Evolutionary conservation across 768 basidiomycete genomes (phyloP).

Genomic region (Leucogyrophana mollusca): DNA sequence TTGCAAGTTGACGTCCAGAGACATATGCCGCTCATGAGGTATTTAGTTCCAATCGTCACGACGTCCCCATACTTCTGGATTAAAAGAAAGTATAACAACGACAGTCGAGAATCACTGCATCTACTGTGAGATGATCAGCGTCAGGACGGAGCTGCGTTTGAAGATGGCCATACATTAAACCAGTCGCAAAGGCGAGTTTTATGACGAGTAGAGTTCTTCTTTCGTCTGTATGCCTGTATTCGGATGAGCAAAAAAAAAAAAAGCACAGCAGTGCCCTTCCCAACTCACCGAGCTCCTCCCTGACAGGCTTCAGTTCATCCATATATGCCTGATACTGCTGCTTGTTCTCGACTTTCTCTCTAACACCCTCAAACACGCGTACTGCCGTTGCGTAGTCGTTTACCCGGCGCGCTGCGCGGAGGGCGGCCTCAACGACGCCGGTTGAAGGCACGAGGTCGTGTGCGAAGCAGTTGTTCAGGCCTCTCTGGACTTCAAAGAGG

Average conservation of each 20-base stretch:
- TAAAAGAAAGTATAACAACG: no score
- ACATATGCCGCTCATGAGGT: no score
- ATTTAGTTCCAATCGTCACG: no score
- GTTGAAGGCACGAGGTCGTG: slow-evolving; percentile 94
- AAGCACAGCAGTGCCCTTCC: neutral
- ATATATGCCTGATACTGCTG: slow-evolving; percentile 92
- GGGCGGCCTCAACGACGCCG: slow-evolving; percentile 80
- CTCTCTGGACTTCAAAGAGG: slow-evolving; percentile 98
- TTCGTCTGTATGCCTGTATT: slow-evolving; percentile 54
- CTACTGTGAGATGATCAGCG: no score
- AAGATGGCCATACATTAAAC: slow-evolving; percentile 1
- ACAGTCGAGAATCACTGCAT: no score
- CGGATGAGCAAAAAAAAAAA: neutral
- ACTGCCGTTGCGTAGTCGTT: slow-evolving; percentile 98
- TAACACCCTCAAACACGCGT: slow-evolving; percentile 91
- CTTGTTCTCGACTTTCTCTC: slow-evolving; percentile 98
- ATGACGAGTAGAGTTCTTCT: slow-evolving; percentile 62
- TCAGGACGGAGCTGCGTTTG: no score
- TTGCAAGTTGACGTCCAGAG: no score
- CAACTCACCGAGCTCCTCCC: slow-evolving; percentile 85
- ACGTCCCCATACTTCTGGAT: no score
- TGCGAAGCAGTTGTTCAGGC: slow-evolving; percentile 99
- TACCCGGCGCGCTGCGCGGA: slow-evolving; percentile 85
- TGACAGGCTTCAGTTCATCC: slow-evolving; percentile 82
- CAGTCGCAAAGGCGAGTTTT: slow-evolving; percentile 18